phyloP scores from a whole-genome alignment of 2,329 filamentous ascomycete species.

The Ophiostoma sp. region DNA sequence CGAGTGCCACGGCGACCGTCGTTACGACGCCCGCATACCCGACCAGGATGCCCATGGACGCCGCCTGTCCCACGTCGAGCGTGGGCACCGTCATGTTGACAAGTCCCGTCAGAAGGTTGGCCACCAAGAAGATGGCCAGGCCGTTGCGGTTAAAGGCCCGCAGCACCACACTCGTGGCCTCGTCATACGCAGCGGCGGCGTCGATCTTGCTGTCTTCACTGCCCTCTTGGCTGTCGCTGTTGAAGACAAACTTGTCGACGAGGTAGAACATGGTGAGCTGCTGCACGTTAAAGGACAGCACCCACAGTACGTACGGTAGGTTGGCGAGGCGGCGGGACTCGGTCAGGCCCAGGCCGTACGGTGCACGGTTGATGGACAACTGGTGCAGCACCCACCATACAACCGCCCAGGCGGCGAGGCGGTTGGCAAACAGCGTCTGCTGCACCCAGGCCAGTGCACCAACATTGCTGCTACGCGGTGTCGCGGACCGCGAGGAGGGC shows the following conservation, averaged over 20 bases:
- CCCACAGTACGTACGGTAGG: slow-evolving; percentile 90
- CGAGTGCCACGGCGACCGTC: slow-evolving; percentile 65
- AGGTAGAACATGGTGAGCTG: slow-evolving; percentile 77
- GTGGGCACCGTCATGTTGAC: slow-evolving; percentile 88
- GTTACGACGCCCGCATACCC: slow-evolving; percentile 70
- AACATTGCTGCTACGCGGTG: slow-evolving; percentile 25
- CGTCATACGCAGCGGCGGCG: slow-evolving; percentile 64
- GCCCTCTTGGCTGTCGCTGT: slow-evolving; percentile 56
- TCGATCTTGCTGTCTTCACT: slow-evolving; percentile 53
- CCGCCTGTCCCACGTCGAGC: slow-evolving; percentile 63
- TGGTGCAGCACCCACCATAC: slow-evolving; percentile 72
- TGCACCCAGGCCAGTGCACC: slow-evolving; percentile 29
- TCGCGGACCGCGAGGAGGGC: slow-evolving; percentile 54
- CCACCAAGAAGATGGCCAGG: slow-evolving; percentile 77
- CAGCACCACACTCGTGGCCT: slow-evolving; percentile 78
- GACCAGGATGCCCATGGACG: slow-evolving; percentile 72
- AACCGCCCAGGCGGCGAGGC: slow-evolving; percentile 62
- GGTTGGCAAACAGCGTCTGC: slow-evolving; percentile 39
- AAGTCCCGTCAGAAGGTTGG: slow-evolving; percentile 84
- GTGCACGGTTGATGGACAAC: slow-evolving; percentile 60
- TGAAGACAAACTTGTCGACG: slow-evolving; percentile 78
- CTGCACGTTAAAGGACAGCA: slow-evolving; percentile 84
- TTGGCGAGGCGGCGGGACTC: slow-evolving; percentile 92
- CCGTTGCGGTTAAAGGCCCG: slow-evolving; percentile 87
- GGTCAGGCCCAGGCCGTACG: slow-evolving; percentile 68